Conservation (phyloP, 2,329 filamentous ascomycete genomes). For the Sporothrix variecibatus region DNA sequence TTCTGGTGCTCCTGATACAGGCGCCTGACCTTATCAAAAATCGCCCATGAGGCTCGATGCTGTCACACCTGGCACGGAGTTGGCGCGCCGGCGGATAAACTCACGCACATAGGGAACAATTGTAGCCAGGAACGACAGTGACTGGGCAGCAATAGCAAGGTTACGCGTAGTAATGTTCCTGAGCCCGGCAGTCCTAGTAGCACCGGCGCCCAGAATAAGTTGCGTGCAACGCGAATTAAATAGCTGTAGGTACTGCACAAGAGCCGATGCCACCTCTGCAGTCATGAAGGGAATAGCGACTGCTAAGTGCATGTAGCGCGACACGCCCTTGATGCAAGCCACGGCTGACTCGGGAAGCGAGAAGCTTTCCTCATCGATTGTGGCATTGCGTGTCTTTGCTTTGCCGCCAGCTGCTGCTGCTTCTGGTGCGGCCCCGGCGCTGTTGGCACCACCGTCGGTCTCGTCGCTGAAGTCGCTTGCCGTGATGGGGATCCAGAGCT, state of each 20-base stretch:
- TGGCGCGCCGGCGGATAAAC: slow-evolving; percentile 77
- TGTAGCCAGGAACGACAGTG: slow-evolving; percentile 81
- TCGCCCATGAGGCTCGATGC: slow-evolving; percentile 67
- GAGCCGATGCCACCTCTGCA: slow-evolving; percentile 73
- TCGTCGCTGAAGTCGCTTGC: slow-evolving; percentile 42
- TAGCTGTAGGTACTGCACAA: slow-evolving; percentile 84
- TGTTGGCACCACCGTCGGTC: slow-evolving; percentile 34
- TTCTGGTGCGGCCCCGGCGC: not conserved
- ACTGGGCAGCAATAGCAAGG: slow-evolving; percentile 86
- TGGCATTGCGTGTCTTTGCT: slow-evolving; percentile 68
- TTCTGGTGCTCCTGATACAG: slow-evolving; percentile 86
- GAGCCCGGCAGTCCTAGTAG: slow-evolving; percentile 81
- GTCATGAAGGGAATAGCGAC: slow-evolving; percentile 87
- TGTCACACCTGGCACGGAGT: slow-evolving; percentile 47
- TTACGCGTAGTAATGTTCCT: slow-evolving; percentile 98
- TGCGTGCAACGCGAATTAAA: slow-evolving; percentile 98
- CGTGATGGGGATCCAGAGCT: slow-evolving; percentile 57
- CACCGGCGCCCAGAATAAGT: slow-evolving; percentile 90
- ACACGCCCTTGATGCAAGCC: slow-evolving; percentile 77
- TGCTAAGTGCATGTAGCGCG: slow-evolving; percentile 79
- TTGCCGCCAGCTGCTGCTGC: slow-evolving; percentile 45
- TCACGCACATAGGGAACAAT: slow-evolving; percentile 89
- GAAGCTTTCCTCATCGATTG: slow-evolving; percentile 82
- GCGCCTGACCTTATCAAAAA: slow-evolving; percentile 85
- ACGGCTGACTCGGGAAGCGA: slow-evolving; percentile 83